Percentiles rank a stretch among this genome's conserved stretches.
Evolutionary conservation across 192 early-diverging fungal genomes (phyloP).

Genomic region (Linnemannia exigua): DNA sequence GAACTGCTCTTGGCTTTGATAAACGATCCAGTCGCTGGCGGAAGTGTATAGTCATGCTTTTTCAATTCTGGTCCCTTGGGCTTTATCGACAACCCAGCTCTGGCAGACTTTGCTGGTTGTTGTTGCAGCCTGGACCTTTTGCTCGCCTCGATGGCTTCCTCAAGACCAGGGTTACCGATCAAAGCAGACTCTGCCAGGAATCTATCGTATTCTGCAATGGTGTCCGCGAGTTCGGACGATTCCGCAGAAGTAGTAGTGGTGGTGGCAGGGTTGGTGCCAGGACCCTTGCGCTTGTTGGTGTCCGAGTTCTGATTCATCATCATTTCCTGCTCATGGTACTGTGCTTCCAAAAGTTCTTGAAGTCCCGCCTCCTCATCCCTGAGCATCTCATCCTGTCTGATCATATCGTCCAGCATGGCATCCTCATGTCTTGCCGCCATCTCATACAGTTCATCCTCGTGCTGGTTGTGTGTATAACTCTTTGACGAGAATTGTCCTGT

Average conservation of each 20-base stretch:
- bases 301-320: not conserved
- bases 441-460: constrained; percentile 46
- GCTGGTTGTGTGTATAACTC: constrained; percentile 23
- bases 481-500: not conserved
- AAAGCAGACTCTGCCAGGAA: constrained; percentile 20
- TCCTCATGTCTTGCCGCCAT: constrained; percentile 51
- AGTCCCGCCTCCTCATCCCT: constrained; percentile 29
- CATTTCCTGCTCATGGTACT: constrained; percentile 32
- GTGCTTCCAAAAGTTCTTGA: constrained; percentile 14
- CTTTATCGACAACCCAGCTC: not conserved
- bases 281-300: constrained; percentile 15
- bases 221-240: not conserved
- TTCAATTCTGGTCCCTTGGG: not conserved
- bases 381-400: constrained; percentile 31
- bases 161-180: not conserved
- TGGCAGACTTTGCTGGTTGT: not conserved
- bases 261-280: not conserved
- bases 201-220: constrained; percentile 23
- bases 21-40: constrained; percentile 59
- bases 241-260: not conserved
- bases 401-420: constrained; percentile 43
- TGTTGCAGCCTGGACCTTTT: constrained; percentile 32
- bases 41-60: constrained; percentile 55
- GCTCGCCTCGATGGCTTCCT: not conserved
- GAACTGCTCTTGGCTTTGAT: constrained; percentile 53